Evolutionary conservation across 805 yeast genomes (phyloP).

Genomic region (Wickerhamomyces bovis): DNA sequence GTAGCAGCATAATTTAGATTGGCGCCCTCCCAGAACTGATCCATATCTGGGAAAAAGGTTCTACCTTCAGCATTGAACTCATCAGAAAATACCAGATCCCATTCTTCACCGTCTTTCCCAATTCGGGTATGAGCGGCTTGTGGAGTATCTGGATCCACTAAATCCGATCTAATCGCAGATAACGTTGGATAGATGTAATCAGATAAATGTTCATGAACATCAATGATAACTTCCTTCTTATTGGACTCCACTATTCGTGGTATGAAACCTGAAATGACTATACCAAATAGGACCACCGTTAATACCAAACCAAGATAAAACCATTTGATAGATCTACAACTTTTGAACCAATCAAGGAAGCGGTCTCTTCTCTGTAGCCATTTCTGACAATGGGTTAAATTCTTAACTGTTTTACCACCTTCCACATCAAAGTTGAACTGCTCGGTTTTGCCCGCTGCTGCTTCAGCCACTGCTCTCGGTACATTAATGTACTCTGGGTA

Average conservation of each 20-base stretch:
- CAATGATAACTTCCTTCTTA: neutral
- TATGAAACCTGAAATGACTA: neutral
- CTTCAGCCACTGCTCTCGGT: neutral
- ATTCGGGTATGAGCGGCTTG: slow-evolving; percentile 38
- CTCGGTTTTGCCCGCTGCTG: neutral
- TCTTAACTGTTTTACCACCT: neutral
- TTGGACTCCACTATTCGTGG: neutral
- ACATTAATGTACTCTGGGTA: neutral
- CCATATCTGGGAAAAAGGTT: slow-evolving; percentile 86
- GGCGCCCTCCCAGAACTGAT: slow-evolving; percentile 84
- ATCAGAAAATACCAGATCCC: slow-evolving; percentile 83
- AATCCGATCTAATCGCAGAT: slow-evolving; percentile 42
- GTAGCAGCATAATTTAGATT: slow-evolving; percentile 85
- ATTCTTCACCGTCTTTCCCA: slow-evolving; percentile 54
- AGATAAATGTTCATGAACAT: slow-evolving; percentile 2
- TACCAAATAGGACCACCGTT: neutral
- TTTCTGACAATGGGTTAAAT: neutral
- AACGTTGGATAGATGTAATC: slow-evolving; percentile 38
- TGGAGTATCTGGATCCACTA: slow-evolving; percentile 65
- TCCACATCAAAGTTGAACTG: neutral
- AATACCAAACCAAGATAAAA: neutral
- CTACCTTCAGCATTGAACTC: slow-evolving; percentile 89
- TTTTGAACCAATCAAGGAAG: neutral
- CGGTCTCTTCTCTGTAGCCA: neutral
- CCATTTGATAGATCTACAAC: neutral